phyloP scores from a whole-genome alignment of 352 stramenopile genomes.

The Globisporangium alternatum region DNA sequence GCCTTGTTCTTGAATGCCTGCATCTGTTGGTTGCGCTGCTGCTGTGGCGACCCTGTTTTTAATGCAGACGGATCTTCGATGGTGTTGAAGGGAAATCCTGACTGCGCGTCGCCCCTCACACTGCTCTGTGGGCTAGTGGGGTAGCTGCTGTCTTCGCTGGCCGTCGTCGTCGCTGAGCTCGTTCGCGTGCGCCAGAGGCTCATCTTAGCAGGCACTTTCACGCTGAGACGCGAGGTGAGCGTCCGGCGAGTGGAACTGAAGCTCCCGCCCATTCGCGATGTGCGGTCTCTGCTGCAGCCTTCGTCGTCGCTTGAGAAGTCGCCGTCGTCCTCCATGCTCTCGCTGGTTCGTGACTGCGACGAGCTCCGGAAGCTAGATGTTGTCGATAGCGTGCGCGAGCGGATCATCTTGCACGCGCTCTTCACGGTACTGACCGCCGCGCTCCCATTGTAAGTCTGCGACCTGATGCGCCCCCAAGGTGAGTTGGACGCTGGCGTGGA shows the following conservation, averaged over 20 bases:
- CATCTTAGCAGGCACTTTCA: conserved; percentile 32
- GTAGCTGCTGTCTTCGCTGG: conserved; percentile 45
- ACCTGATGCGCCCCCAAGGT: conserved; percentile 8
- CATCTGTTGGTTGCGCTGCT: conserved; percentile 27
- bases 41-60: conserved; percentile 17
- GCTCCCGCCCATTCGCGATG: conserved; percentile 19
- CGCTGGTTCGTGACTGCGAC: conserved; percentile 8
- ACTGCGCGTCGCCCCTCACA: conserved; percentile 14
- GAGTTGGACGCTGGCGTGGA: background rate
- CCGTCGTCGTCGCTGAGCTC: conserved; percentile 43
- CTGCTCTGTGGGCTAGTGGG: conserved; percentile 19
- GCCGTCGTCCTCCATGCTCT: conserved; percentile 25
- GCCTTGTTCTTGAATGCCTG: conserved; percentile 31
- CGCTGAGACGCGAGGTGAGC: conserved; percentile 26
- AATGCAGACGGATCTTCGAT: conserved; percentile 15
- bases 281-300: conserved; percentile 32
- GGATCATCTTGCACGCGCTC: conserved; percentile 18
- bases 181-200: conserved; percentile 41
- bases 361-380: conserved; percentile 8
- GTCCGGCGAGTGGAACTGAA: conserved; percentile 20
- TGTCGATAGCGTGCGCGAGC: conserved; percentile 17
- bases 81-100: conserved; percentile 17
- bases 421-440: conserved; percentile 10
- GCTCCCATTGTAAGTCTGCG: conserved; percentile 14
- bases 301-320: conserved; percentile 67